phyloP scores from a whole-genome alignment of 257 asterid species.

The Nicotiana obtusifolia region DNA sequence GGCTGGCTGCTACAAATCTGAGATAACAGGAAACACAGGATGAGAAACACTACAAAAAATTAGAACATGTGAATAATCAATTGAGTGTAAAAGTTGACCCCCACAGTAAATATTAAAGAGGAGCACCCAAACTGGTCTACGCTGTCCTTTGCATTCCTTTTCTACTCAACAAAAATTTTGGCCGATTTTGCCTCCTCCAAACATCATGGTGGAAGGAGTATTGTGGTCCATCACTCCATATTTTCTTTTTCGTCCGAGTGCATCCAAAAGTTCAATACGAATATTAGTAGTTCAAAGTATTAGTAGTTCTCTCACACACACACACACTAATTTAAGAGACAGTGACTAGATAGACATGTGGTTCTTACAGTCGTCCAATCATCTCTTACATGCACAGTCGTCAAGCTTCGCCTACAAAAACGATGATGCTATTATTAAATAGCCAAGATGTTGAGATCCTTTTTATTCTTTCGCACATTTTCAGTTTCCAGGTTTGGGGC shows the following conservation, averaged over 20 bases:
- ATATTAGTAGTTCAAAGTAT: neutral
- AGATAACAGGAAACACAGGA: neutral
- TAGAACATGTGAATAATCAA: neutral
- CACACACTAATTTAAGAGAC: neutral
- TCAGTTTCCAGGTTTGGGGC: neutral
- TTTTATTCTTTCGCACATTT: too few species aligned
- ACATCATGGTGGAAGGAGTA: neutral
- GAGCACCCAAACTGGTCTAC: neutral
- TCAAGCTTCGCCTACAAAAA: too few species aligned
- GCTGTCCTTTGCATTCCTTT: neutral
- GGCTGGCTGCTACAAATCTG: neutral
- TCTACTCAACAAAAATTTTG: neutral
- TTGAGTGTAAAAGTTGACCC: neutral
- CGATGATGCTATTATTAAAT: neutral
- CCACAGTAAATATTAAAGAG: neutral
- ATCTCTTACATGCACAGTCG: neutral
- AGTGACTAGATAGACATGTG: neutral
- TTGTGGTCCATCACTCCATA: neutral
- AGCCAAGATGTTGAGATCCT: too few species aligned
- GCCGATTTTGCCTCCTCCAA: neutral
- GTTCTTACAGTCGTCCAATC: neutral
- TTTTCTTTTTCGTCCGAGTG: neutral
- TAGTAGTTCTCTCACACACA: neutral
- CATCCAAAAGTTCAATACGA: neutral
- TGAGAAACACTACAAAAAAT: neutral